Evolutionary conservation across 768 basidiomycete species (phyloP).

Genomic region (Rhizopogon sp.): DNA sequence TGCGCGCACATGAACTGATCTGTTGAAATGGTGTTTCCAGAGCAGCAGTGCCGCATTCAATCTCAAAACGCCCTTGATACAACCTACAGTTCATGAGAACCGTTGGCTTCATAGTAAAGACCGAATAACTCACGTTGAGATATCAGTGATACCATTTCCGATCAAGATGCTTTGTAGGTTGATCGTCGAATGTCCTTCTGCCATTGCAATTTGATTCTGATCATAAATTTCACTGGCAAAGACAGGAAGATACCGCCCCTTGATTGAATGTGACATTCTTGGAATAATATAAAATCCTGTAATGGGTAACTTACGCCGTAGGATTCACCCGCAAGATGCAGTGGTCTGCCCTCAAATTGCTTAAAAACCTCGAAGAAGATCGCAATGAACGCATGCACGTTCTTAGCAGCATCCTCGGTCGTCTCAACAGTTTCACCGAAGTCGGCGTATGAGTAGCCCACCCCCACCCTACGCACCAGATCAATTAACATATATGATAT

Average conservation of each 20-base stretch:
- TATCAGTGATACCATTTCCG: constrained; percentile 64
- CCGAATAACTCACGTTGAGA: constrained; percentile 34
- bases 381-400: constrained; percentile 68
- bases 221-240: constrained; percentile 78
- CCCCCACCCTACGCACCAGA: constrained; percentile 43
- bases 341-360: constrained; percentile 59
- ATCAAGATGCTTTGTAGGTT: constrained; percentile 74
- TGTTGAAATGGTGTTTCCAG: constrained; percentile 47
- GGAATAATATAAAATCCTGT: neutral
- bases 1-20: constrained; percentile 34
- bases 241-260: constrained; percentile 65
- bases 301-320: constrained; percentile 51
- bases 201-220: constrained; percentile 51
- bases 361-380: constrained; percentile 80
- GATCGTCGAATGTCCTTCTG: constrained; percentile 46
- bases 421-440: constrained; percentile 65
- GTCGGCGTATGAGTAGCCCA: constrained; percentile 70
- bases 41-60: constrained; percentile 46
- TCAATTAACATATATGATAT: neutral
- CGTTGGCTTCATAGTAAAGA: neutral
- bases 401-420: constrained; percentile 76
- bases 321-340: constrained; percentile 70
- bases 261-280: constrained; percentile 26
- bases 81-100: constrained; percentile 18
- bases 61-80: constrained; percentile 41